Evolutionary conservation across 2,329 filamentous ascomycete species (phyloP), one percentile per base, ranked within the genome.

Genomic region (Aspergillus brunneoviolaceus): DNA sequence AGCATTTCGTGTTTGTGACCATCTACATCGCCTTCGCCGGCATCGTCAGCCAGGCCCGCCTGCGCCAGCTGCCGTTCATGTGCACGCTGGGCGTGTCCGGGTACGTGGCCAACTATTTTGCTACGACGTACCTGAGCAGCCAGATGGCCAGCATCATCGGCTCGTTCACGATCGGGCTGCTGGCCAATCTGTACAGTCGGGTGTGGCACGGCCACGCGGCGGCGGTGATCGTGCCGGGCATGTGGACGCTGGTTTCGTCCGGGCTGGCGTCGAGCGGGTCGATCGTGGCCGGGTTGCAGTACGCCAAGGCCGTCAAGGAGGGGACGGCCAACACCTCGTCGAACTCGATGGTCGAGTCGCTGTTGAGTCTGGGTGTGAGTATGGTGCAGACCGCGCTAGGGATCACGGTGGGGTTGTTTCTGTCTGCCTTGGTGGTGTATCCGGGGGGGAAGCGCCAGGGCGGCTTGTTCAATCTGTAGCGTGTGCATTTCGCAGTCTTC

Each of bases 221-320:
- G 0, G 90, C 91, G 0, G 89, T 90, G 3, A 90, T 96, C 81
- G 80, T 96, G 12, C 92, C 92, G 0, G 92, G 89, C 9, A 95
- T 96, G 65, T 96, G 95, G 65, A 82, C 86, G 2, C 84, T 86
- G 63, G 84, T 87, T 0, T 85, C 85, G 1, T 83, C 80, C 2
- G 84, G 85, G 2, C 72, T 87, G 21, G 82, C 84, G 5, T 82
- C 85, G 0, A 79, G 78, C 53, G 85, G 85, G 1, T 81, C 78
- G 31, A 72, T 87, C 25, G 78, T 87, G 5, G 76, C 79, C 1
- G 84, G 85, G 9, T 76, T 87, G 51, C 78, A 78, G 7, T 82
- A 79, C 16, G 84, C 85, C 2, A 78, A 86, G 62, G 78, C 84
- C 58, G 83, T 86, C 51, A 64, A 65, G 7, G 62, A 63, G 19